Conservation (phyloP, 2,329 filamentous ascomycete species). For the Fusarium cicatricum region DNA sequence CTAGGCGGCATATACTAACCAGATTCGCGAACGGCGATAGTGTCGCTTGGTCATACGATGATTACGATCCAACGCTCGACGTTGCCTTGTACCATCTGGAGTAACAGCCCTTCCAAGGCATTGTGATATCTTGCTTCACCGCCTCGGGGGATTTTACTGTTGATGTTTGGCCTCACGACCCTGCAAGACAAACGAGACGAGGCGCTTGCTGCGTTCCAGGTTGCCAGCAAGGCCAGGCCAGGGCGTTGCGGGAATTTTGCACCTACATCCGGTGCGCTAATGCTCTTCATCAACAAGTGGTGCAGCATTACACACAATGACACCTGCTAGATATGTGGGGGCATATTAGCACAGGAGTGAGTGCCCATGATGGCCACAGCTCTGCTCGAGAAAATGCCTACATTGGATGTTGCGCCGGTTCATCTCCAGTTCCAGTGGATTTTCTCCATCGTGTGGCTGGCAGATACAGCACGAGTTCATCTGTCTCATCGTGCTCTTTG, state of each 20-base stretch:
- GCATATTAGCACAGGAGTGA: not conserved
- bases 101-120: slow-evolving; percentile 1
- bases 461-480: slow-evolving; percentile 2
- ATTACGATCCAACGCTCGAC: slow-evolving; percentile 24
- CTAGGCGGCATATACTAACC: slow-evolving; percentile 19
- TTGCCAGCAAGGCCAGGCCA: slow-evolving; percentile 6
- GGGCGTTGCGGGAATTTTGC: slow-evolving; percentile 20
- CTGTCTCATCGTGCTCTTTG: slow-evolving; percentile 1
- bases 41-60: slow-evolving; percentile 19
- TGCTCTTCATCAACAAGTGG: not conserved
- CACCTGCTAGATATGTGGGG: not conserved
- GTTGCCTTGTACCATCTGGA: slow-evolving; percentile 3
- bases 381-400: not conserved
- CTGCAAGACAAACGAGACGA: slow-evolving; percentile 8
- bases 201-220: slow-evolving; percentile 8
- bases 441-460: slow-evolving; percentile 3
- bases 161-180: slow-evolving; percentile 15
- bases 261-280: slow-evolving; percentile 18
- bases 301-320: slow-evolving; percentile 11
- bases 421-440: not conserved
- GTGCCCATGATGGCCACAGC: not conserved
- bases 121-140: slow-evolving; percentile 19
- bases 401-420: slow-evolving; percentile 7
- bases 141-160: slow-evolving; percentile 16
- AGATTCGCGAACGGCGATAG: slow-evolving; percentile 30